These are phyloP conservation scores for Globisporangium recalcitrans DNA, from an alignment of 352 stramenopile genomes.

Conservation along the genomic window DNA sequence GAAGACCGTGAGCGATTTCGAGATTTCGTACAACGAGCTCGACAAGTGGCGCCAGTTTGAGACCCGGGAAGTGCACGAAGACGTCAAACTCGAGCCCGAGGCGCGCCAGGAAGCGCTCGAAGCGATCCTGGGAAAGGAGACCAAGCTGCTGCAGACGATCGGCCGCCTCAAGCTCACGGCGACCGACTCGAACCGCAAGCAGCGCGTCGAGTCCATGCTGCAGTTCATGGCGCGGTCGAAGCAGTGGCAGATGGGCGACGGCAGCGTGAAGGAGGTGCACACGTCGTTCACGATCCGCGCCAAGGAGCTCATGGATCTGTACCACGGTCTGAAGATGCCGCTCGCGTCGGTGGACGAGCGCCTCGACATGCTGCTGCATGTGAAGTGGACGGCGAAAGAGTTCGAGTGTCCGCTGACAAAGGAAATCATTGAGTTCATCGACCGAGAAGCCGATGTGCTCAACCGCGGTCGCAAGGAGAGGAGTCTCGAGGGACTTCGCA, in stretches of 20 bases:
- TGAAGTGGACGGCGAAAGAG: slow-evolving; percentile 92
- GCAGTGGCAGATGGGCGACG: slow-evolving; percentile 91
- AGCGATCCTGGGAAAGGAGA: slow-evolving; percentile 71
- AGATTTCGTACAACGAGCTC: slow-evolving; percentile 92
- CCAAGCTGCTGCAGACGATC: slow-evolving; percentile 85
- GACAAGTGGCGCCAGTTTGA: slow-evolving; percentile 89
- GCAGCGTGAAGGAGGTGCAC: slow-evolving; percentile 83
- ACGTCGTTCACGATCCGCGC: slow-evolving; percentile 87
- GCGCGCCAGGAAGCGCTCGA: slow-evolving; percentile 45
- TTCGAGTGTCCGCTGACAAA: slow-evolving; percentile 87
- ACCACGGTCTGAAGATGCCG: slow-evolving; percentile 59
- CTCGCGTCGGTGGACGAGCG: slow-evolving; percentile 77
- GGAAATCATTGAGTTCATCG: slow-evolving; percentile 90
- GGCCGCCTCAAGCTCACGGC: slow-evolving; percentile 86
- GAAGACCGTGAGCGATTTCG: slow-evolving; percentile 75
- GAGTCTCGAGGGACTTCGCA: slow-evolving; percentile 81
- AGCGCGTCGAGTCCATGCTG: slow-evolving; percentile 86
- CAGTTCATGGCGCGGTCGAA: slow-evolving; percentile 87
- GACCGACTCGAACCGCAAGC: slow-evolving; percentile 66
- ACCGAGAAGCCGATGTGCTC: slow-evolving; percentile 91
- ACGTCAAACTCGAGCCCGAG: slow-evolving; percentile 24
- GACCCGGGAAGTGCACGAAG: slow-evolving; percentile 62
- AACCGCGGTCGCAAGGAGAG: slow-evolving; percentile 77
- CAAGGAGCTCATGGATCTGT: slow-evolving; percentile 87
- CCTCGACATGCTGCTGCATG: slow-evolving; percentile 87